Evolutionary conservation across 2,329 filamentous ascomycete genomes (phyloP).

Genomic region (Nemania bipapillata): DNA sequence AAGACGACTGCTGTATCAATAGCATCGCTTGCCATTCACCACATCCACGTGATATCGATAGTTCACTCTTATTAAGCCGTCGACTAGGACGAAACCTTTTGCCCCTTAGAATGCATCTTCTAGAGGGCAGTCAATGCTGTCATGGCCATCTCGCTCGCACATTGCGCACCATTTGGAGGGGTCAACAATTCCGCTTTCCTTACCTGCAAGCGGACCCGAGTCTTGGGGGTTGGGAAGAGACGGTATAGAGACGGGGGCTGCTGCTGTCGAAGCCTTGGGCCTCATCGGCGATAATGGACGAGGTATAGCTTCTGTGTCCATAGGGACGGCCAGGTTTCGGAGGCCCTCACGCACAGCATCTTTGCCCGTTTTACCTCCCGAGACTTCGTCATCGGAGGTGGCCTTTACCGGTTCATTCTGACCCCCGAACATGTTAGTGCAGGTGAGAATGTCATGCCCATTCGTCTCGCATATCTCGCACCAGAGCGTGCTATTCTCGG

Average conservation of each 20-base stretch:
- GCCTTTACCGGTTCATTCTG: conserved; percentile 48
- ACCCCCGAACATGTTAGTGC: conserved; percentile 84
- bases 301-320: conserved; percentile 60
- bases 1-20: background rate
- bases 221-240: conserved; percentile 72
- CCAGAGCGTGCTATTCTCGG: conserved; percentile 80
- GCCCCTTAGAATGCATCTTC: conserved; percentile 76
- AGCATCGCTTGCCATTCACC: background rate
- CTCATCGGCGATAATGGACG: conserved; percentile 66
- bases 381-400: conserved; percentile 38
- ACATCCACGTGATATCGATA: background rate
- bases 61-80: conserved; percentile 2
- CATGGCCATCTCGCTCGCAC: conserved; percentile 94
- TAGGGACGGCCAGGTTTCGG: conserved; percentile 55
- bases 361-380: conserved; percentile 50
- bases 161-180: conserved; percentile 94
- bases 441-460: conserved; percentile 93
- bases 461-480: conserved; percentile 95
- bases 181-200: conserved; percentile 81
- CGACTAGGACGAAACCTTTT: background rate
- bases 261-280: conserved; percentile 57
- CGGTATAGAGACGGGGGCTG: conserved; percentile 56
- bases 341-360: conserved; percentile 55
- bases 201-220: conserved; percentile 77
- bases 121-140: conserved; percentile 93